Conservation (phyloP, 2,329 filamentous ascomycete genomes). For the Ceratocystis alfenasii region DNA sequence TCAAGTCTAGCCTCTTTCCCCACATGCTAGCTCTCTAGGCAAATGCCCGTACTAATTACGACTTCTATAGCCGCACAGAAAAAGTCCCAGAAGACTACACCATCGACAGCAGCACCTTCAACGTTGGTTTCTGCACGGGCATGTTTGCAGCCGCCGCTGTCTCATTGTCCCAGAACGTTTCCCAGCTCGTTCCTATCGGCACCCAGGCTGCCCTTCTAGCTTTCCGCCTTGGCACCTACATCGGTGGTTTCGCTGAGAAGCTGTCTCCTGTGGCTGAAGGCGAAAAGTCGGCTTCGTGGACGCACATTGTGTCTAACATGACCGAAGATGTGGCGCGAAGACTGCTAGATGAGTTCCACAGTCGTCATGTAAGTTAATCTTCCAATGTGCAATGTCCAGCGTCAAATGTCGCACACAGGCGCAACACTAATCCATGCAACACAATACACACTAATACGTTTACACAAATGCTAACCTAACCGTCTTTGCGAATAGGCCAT, state of each 20-base stretch:
- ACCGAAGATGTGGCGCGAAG: slow-evolving; percentile 40
- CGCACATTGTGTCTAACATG: slow-evolving; percentile 49
- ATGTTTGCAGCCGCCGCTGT: slow-evolving; percentile 58
- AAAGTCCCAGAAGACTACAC: slow-evolving; percentile 45
- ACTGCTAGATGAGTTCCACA: slow-evolving; percentile 46
- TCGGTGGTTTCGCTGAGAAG: slow-evolving; percentile 39
- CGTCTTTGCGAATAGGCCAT: slow-evolving; percentile 25
- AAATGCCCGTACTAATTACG: not conserved
- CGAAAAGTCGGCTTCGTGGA: slow-evolving; percentile 50
- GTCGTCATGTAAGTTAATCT: slow-evolving; percentile 35
- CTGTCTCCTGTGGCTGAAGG: slow-evolving; percentile 30
- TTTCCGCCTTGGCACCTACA: slow-evolving; percentile 51
- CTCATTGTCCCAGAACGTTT: slow-evolving; percentile 49
- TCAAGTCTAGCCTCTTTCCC: not conserved
- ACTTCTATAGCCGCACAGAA: slow-evolving; percentile 35
- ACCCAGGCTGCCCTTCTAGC: slow-evolving; percentile 53
- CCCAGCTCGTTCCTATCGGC: slow-evolving; percentile 49
- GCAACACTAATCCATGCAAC: not conserved
- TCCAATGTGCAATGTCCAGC: too few species aligned
- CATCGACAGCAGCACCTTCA: slow-evolving; percentile 38
- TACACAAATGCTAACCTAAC: slow-evolving; percentile 13
- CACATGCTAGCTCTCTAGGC: not conserved
- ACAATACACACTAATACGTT: not conserved
- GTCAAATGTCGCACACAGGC: not conserved
- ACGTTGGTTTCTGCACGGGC: slow-evolving; percentile 57